Conservation (phyloP, 371 early-diverging fungal species). For the Mortierella sp. region DNA sequence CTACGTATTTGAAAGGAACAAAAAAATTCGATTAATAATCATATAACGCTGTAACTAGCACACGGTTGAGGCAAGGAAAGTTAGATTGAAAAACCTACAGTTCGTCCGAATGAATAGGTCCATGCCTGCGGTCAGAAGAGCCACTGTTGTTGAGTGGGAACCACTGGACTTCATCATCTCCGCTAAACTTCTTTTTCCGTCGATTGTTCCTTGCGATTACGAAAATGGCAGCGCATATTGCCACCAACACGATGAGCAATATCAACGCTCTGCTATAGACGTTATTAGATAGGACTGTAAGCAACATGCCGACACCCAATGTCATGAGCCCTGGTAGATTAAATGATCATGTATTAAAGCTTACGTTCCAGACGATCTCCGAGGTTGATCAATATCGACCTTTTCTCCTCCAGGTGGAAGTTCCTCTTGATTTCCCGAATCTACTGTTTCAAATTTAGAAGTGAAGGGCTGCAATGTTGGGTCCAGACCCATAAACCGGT, state of each 20-base stretch:
- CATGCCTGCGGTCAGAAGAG: not conserved
- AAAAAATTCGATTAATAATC: not conserved
- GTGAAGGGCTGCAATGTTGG: constrained; percentile 24
- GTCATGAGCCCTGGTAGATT: too few species aligned
- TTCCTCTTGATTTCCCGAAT: not conserved
- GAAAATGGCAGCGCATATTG: constrained; percentile 21
- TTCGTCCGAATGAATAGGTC: constrained; percentile 17
- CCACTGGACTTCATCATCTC: constrained; percentile 33
- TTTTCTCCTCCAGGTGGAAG: constrained; percentile 36
- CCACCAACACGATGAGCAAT: constrained; percentile 26
- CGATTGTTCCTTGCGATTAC: constrained; percentile 20
- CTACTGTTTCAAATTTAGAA: constrained; percentile 24
- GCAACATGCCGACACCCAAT: not conserved
- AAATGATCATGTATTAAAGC: too few species aligned
- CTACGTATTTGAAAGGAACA: constrained; percentile 5
- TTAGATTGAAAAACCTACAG: constrained; percentile 24
- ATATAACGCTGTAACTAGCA: not conserved
- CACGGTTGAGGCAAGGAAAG: not conserved
- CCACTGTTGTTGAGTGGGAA: constrained; percentile 33
- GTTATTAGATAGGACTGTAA: not conserved
- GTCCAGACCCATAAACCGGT: constrained; percentile 73
- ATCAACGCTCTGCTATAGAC: constrained; percentile 28
- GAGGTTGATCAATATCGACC: constrained; percentile 31
- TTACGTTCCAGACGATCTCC: not conserved
- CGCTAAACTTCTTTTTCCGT: constrained; percentile 20